These are phyloP conservation scores for Syzygium oleosum DNA, from an alignment of 345 rosid genomes.

Conservation along the genomic window DNA sequence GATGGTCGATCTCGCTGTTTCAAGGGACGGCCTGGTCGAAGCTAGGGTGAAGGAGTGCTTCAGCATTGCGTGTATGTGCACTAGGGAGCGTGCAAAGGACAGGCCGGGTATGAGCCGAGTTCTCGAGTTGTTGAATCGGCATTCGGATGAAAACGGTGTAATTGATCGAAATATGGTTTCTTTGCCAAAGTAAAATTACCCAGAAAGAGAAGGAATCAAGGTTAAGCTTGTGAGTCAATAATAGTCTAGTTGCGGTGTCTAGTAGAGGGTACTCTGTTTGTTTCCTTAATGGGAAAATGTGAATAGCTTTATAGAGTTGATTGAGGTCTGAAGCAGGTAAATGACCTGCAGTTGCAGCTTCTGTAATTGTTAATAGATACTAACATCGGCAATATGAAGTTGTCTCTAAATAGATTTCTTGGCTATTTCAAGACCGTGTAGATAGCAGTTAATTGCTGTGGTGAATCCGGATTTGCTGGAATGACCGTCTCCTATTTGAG, in stretches of 20 bases:
- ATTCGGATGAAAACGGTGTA: not conserved
- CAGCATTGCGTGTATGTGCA: slow-evolving; percentile 51
- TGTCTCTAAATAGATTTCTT: not conserved
- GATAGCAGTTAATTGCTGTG: too few relatives aligned
- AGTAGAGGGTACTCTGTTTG: not conserved
- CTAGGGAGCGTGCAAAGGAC: slow-evolving; percentile 20
- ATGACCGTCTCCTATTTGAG: not conserved
- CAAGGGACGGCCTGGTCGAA: slow-evolving; percentile 13
- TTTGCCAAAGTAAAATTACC: too few relatives aligned
- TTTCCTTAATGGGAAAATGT: not conserved
- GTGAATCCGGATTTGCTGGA: too few relatives aligned
- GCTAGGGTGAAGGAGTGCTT: slow-evolving; percentile 40
- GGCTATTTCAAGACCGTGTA: not conserved
- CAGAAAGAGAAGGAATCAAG: too few relatives aligned
- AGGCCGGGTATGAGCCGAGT: slow-evolving; percentile 44
- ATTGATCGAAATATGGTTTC: too few relatives aligned
- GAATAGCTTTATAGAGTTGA: not conserved
- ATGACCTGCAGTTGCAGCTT: not conserved
- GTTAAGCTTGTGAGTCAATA: not conserved
- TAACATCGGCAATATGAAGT: fast-evolving
- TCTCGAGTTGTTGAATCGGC: not conserved
- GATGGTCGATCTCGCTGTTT: slow-evolving; percentile 30
- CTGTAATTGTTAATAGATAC: not conserved
- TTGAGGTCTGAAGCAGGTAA: not conserved
- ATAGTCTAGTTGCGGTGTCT: not conserved